Base-by-base conservation (phyloP, 2,329 filamentous ascomycete species). In the Aschersonia sp. region DNA sequence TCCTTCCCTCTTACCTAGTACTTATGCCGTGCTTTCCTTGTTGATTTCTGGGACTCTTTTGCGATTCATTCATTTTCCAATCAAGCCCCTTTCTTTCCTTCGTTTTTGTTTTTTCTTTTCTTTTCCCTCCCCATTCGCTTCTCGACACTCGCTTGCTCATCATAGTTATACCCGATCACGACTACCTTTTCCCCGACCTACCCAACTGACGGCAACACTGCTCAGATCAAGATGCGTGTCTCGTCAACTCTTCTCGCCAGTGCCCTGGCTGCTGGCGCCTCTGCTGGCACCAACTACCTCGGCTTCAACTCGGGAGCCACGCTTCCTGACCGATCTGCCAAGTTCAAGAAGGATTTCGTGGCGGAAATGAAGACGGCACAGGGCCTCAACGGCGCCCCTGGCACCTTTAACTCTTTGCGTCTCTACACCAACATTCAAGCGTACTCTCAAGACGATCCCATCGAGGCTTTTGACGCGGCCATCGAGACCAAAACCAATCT, bases 401-500 rank as follows among this genome's bases (percentile, higher is more conserved):
- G 74, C 50, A 65, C 64, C 54, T 80, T 79, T 68, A 75, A 71
- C 56, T 67, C 73, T 49, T 72, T 79, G 54, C 76, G 79, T 46
- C 68, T 83, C 33, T 83, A 85, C 71, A 85, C 82, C 60, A 80
- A 77, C 69, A 77, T 81, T 60, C 74, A 78, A 63, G 73, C 72
- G 58, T 68, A 77, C 64, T 69, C 81, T 59, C 75, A 85, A 69
- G 75, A 77, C 56, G 83, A 90, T 64, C 88, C 87, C 46, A 71
- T 94, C 59, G 70, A 87, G 69, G 88, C 88, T 42, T 78, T 90
- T 67, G 85, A 87, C 67, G 81, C 81, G 37, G 80, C 81, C 56
- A 68, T 81, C 43, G 66, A 70, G 50, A 79, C 77, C 51, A 68
- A 78, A 42, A 79, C 76, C 14, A 65, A 73, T 53, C 65, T 85